Percentiles rank a stretch among this genome's conserved stretches.
These are phyloP conservation scores for Fusarium sp. DNA, from an alignment of 2,329 filamentous ascomycete genomes.

Conservation along the genomic window DNA sequence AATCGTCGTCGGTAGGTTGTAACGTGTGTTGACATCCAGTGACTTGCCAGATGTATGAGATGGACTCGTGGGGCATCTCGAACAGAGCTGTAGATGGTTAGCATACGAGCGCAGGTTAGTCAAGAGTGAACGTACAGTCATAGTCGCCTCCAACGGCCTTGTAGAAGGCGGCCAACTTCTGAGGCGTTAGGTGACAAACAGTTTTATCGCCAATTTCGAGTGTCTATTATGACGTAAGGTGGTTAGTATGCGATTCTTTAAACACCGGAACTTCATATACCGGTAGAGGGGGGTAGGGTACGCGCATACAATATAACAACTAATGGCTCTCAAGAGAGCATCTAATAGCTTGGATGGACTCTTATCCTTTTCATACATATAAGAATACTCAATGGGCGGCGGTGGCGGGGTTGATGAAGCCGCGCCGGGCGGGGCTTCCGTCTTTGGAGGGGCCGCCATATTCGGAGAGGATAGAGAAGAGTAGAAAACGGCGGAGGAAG, in stretches of 20 bases:
- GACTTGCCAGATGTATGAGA: constrained; percentile 93
- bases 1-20: constrained; percentile 80
- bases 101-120: constrained; percentile 23
- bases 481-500: not conserved
- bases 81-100: constrained; percentile 73
- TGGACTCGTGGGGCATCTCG: constrained; percentile 76
- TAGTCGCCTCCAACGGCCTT: constrained; percentile 80
- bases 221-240: constrained; percentile 57
- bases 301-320: constrained; percentile 75
- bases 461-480: constrained; percentile 12
- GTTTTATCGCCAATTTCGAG: constrained; percentile 70
- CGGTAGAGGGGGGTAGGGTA: constrained; percentile 1
- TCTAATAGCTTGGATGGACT: constrained; percentile 75
- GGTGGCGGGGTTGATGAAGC: constrained; percentile 45
- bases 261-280: not conserved
- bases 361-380: constrained; percentile 77
- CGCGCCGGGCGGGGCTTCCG: constrained; percentile 42
- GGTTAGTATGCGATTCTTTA: constrained; percentile 34
- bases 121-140: constrained; percentile 64
- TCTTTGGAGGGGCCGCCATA: constrained; percentile 48
- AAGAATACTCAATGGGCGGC: constrained; percentile 66
- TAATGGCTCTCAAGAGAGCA: constrained; percentile 76
- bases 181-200: constrained; percentile 68
- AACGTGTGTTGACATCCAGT: constrained; percentile 91
- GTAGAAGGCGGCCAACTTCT: constrained; percentile 83